phyloP scores from a whole-genome alignment of 331 rosid genomes.

The Quercus phellos region DNA sequence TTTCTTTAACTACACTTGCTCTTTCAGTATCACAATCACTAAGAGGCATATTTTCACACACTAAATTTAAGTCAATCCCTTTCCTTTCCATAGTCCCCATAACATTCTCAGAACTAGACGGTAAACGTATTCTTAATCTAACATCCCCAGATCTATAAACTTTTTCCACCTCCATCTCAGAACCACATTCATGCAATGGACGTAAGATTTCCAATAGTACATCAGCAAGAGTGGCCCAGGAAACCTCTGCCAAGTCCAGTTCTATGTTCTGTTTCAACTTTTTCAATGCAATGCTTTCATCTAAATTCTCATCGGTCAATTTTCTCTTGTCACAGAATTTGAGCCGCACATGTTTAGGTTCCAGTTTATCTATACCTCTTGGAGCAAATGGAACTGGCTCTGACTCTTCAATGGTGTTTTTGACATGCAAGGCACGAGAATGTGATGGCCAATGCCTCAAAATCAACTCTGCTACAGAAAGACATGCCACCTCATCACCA shows the following conservation, averaged over 20 bases:
- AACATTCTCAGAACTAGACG: constrained; percentile 51
- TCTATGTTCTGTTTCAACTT: constrained; percentile 68
- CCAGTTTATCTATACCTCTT: constrained; percentile 91
- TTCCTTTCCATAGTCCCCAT: constrained; percentile 42
- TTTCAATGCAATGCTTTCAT: constrained; percentile 52
- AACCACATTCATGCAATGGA: constrained; percentile 36
- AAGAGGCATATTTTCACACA: constrained; percentile 29
- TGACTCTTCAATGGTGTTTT: constrained; percentile 68
- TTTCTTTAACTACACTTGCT: constrained; percentile 51
- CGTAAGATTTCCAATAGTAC: constrained; percentile 61
- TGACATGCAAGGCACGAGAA: constrained; percentile 86
- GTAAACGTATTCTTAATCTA: constrained; percentile 50
- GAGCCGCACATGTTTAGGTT: constrained; percentile 85
- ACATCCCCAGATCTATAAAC: constrained; percentile 59
- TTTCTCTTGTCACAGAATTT: constrained; percentile 82
- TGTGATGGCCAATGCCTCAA: constrained; percentile 99
- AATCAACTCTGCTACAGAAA: constrained; percentile 82
- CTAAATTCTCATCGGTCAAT: constrained; percentile 45
- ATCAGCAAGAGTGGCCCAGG: constrained; percentile 80
- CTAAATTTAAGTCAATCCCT: constrained; percentile 24
- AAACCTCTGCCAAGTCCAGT: constrained; percentile 59
- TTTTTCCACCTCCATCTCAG: constrained; percentile 35
- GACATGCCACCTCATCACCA: constrained; percentile 97
- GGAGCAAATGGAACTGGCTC: constrained; percentile 86
- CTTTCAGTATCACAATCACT: constrained; percentile 48